Evolutionary conservation across 2,329 filamentous ascomycete species (phyloP), one percentile per base, ranked within the genome.

Genomic region (Aphanoascus verrucosus): DNA sequence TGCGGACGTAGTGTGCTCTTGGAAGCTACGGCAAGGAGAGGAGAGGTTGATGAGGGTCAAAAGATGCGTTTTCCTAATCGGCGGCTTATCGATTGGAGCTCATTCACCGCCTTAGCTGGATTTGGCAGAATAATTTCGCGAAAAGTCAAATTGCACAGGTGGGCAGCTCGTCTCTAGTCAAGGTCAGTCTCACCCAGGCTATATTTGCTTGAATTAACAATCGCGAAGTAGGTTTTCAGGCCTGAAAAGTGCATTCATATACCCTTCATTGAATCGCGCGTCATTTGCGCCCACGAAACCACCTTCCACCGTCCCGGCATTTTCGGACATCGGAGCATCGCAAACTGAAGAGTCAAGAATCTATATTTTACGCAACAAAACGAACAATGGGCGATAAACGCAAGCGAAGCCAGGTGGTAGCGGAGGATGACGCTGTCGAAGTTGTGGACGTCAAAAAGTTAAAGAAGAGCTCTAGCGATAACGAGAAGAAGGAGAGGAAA

Each of bases 341-440:
- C 3, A 49, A 8, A 40, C 5, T 19, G 8, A 9, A 23, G 23
- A n/a, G 12, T 23, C 17, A 8, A 8, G 9, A 49, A 40, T 28
- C 46, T 19, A 31, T 14, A 40, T 28, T 15, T 19, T 15, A 49
- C n/a, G 20, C 35, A n/a, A 28, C 9, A 37, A 3, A 49, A 3
- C 11, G 11, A 19, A 48, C 12, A 45, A 60, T 60, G 58, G 58
- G 55, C 47, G 58, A 60, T 50, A 60, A 60, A 44, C 54, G 58
- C 19, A 60, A 60, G 49, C 53, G 55, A 28, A 55, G 53, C 48
- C 42, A 56, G 35, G 40, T 38, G 8, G 42, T 41, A 6, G 55
- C 7, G 19, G 57, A 55, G 9, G 55, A 56, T 11, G 57, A 56
- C 38, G 37, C 35, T n/a, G 53, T 52, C 7, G 55, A 58, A 31